Conservation (phyloP, 2,329 filamentous ascomycete species). For the Neofusicoccum parvum region DNA sequence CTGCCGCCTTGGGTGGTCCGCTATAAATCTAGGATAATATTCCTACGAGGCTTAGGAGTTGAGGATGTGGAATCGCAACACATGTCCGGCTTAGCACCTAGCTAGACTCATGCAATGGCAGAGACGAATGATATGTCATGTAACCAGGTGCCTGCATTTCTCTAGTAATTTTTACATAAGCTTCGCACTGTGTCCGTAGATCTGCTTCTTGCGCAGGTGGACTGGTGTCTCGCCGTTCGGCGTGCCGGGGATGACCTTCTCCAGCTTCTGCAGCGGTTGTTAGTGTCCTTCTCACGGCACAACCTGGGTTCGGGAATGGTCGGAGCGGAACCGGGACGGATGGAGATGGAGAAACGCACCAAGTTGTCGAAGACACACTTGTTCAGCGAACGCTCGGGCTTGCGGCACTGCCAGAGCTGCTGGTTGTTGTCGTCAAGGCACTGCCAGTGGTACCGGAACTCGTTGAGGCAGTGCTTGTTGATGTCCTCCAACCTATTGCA, state of each 20-base stretch:
- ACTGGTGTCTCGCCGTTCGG: slow-evolving; percentile 52
- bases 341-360: slow-evolving; percentile 58
- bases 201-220: slow-evolving; percentile 52
- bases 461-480: slow-evolving; percentile 87
- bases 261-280: slow-evolving; percentile 44
- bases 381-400: slow-evolving; percentile 85
- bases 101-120: not conserved
- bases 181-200: slow-evolving; percentile 26
- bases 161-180: slow-evolving; percentile 21
- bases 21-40: no score
- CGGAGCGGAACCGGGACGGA: not conserved
- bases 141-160: slow-evolving; percentile 8
- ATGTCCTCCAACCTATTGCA: slow-evolving; percentile 79
- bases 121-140: not conserved
- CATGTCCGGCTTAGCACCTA: not conserved
- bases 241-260: slow-evolving; percentile 55
- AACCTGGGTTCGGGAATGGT: not conserved
- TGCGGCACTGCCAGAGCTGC: slow-evolving; percentile 92
- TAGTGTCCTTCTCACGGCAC: slow-evolving; percentile 16
- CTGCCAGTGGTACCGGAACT: slow-evolving; percentile 93
- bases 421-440: slow-evolving; percentile 98
- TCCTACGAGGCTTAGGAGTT: no score
- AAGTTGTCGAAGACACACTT: slow-evolving; percentile 94
- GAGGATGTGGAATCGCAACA: no score
- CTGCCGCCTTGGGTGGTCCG: no score